phyloP scores from a whole-genome alignment of 805 yeast genomes.

The Wickerhamiella shivajii region DNA sequence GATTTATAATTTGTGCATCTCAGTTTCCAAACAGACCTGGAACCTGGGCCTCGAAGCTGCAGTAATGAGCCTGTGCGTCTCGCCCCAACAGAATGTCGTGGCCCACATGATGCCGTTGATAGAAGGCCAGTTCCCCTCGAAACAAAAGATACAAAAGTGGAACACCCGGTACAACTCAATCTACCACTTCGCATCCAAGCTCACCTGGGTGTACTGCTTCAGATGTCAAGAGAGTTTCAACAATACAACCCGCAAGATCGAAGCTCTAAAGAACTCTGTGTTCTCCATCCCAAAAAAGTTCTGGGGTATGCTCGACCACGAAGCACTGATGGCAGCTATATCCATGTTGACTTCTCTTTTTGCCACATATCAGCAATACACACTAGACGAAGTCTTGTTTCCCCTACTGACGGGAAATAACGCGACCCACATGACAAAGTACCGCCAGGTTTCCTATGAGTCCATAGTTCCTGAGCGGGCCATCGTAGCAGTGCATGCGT shows the following conservation, averaged over 20 bases:
- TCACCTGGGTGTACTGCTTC: conserved; percentile 81
- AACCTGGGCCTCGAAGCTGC: conserved; percentile 49
- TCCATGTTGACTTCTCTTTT: conserved; percentile 70
- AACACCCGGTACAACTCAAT: conserved; percentile 34
- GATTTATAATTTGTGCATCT: conserved; percentile 38
- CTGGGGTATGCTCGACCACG: conserved; percentile 58
- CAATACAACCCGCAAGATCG: conserved; percentile 69
- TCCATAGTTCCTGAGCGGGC: conserved; percentile 53
- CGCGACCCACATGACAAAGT: conserved; percentile 15
- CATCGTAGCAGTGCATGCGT: conserved; percentile 54
- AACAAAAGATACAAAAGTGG: conserved; percentile 42
- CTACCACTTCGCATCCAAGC: conserved; percentile 54
- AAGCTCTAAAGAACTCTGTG: conserved; percentile 41
- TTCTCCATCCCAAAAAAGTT: conserved; percentile 46
- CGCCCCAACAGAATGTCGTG: conserved; percentile 63
- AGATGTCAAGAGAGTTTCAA: conserved; percentile 81
- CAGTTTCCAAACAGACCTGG: conserved; percentile 44
- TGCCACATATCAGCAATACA: conserved; percentile 59
- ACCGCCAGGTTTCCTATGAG: conserved; percentile 35
- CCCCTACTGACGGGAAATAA: conserved; percentile 37
- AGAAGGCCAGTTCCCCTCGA: conserved; percentile 36
- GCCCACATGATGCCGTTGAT: conserved; percentile 55
- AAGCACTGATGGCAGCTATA: conserved; percentile 48
- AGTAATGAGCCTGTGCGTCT: conserved; percentile 62
- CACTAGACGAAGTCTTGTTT: conserved; percentile 61